Evolutionary conservation across 2,329 filamentous ascomycete genomes (phyloP), one percentile per base, ranked within the genome.

Genomic region (Basipetospora sp.): DNA sequence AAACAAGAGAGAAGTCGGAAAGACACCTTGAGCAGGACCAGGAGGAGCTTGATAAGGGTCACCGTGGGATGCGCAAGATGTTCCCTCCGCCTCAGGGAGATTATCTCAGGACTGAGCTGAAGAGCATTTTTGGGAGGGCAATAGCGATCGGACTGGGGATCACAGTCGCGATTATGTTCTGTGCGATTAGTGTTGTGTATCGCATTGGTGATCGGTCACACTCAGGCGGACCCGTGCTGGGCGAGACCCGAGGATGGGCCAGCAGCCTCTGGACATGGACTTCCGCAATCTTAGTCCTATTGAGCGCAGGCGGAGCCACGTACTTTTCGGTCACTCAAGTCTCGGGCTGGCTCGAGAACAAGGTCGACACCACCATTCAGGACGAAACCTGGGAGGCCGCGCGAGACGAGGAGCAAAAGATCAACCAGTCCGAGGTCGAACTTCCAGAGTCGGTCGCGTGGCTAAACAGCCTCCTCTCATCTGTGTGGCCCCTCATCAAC

Each of bases 401-500:
- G 8, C 35, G 35, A 5, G 16, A 31, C 16, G 35, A 37, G 11
- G 35, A 37, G 8, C 4, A 30, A 10, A 18, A 9, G 15, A 22
- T 37, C 17, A 30, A 37, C 27, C 6, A 37, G 9, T 37, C 35
- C 16, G 27, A 31, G 13, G 27, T 14, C 18, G 35, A 37, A 28
- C 35, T 37, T 4, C 35, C 35, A 8, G 35, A 37, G 17, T 37
- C 35, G 8, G 35, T 37, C 2, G 27, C 16, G 10, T 96, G 90
- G 90, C 80, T 98, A 71, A 98, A 98, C 55, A 87, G 83, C 0
- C 73, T 90, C 36, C 58, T 96, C 4, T 74, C 72, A 2, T 72
- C 94, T 30, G 69, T 90, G 31, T 98, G 90, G 90, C 82, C 84
- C 1, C 64, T 96, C 4, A 77, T 94, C 45, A 92, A 96, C 51